phyloP scores from a whole-genome alignment of 148 eudicot genomes.

The Chenopodium berlandieri region DNA sequence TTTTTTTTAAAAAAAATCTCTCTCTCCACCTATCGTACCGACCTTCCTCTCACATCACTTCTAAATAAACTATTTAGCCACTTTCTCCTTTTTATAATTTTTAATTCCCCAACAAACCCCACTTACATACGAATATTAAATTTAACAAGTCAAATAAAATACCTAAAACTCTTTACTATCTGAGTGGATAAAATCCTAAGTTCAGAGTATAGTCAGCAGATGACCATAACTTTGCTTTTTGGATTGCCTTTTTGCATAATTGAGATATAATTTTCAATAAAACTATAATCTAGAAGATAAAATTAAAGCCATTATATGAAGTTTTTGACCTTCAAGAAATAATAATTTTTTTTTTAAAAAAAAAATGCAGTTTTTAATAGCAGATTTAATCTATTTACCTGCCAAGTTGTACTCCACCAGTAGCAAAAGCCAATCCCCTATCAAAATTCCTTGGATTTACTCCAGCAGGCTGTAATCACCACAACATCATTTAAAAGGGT shows the following conservation, averaged over 20 bases:
- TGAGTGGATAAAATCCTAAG: neutral
- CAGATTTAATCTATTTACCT: slow-evolving; percentile 42
- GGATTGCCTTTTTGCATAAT: neutral
- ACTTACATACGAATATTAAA: neutral
- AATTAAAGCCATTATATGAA: too few relatives aligned
- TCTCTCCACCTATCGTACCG: too few relatives aligned
- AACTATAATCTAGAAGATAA: neutral
- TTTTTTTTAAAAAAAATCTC: too few relatives aligned
- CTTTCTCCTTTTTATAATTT: too few relatives aligned
- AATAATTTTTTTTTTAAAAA: too few relatives aligned
- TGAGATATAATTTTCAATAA: neutral
- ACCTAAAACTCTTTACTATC: too few relatives aligned
- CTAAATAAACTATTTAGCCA: too few relatives aligned
- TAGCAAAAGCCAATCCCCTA: slow-evolving; percentile 42
- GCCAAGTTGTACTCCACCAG: slow-evolving; percentile 55
- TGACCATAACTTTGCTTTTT: neutral
- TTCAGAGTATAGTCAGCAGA: neutral
- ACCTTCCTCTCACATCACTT: too few relatives aligned
- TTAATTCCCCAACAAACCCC: neutral
- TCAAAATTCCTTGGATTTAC: slow-evolving; percentile 38
- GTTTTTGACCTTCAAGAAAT: too few relatives aligned
- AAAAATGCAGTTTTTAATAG: neutral
- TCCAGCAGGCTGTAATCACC: slow-evolving; percentile 41
- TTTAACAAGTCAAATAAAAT: too few relatives aligned
- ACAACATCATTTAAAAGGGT: slow-evolving; percentile 5